phyloP scores from a whole-genome alignment of 1,139 yeast species.

The Yamadazyma spencermartinsiae region DNA sequence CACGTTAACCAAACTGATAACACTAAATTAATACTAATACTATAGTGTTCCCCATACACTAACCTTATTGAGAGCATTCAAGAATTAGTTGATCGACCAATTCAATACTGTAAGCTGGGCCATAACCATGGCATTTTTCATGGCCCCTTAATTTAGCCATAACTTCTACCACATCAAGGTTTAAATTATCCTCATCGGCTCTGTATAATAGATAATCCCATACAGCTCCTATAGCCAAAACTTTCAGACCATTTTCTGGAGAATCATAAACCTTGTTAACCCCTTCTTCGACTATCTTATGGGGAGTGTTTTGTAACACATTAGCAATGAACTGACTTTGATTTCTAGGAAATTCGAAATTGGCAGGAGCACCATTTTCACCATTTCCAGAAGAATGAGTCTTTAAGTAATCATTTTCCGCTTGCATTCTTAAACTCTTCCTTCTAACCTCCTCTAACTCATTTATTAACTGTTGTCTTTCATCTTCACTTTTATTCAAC shows the following conservation, averaged over 20 bases:
- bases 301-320: conserved; percentile 26
- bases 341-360: conserved; percentile 36
- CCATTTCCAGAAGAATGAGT: conserved; percentile 3
- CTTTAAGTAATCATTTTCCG: conserved; percentile 56
- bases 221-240: conserved; percentile 73
- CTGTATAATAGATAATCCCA: conserved; percentile 71
- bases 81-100: conserved; percentile 42
- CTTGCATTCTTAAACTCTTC: conserved; percentile 53
- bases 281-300: conserved; percentile 19
- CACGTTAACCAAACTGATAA: no score
- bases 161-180: conserved; percentile 56
- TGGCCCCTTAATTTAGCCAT: conserved; percentile 62
- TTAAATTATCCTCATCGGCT: conserved; percentile 40
- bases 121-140: conserved; percentile 78
- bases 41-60: no score
- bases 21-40: no score
- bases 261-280: conserved; percentile 35
- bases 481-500: conserved; percentile 59
- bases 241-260: conserved; percentile 39
- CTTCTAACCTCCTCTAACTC: conserved; percentile 56
- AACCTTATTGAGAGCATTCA: conserved; percentile 10
- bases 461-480: conserved; percentile 49
- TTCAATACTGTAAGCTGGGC: conserved; percentile 70
- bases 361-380: not conserved
- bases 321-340: conserved; percentile 37